Conservation (phyloP, 2,329 filamentous ascomycete genomes). For the Cercospora sojina region DNA sequence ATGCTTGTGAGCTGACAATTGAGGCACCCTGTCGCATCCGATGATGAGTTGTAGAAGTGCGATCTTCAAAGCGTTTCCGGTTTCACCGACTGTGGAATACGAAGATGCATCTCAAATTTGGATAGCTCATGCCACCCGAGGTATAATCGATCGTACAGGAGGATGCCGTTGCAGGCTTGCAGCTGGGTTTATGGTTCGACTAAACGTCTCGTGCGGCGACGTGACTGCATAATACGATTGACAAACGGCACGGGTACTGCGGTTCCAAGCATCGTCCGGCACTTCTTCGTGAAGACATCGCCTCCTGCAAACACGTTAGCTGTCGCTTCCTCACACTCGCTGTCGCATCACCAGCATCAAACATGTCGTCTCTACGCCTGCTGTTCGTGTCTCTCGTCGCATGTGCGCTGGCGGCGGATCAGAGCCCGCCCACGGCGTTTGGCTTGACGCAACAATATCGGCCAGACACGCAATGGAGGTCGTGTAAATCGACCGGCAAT, state of each 20-base stretch:
- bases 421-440: slow-evolving; percentile 5
- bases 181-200: neutral
- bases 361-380: neutral
- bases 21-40: neutral
- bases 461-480: slow-evolving; percentile 8
- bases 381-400: slow-evolving; percentile 1
- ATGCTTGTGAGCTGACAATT: neutral
- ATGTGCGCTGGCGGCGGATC: slow-evolving; percentile 5
- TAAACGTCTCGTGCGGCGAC: neutral
- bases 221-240: slow-evolving; percentile 2
- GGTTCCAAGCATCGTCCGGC: neutral
- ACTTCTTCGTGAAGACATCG: neutral
- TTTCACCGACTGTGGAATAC: neutral
- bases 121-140: slow-evolving; percentile 6
- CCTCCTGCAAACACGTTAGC: neutral
- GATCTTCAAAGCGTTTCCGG: neutral
- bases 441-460: slow-evolving; percentile 10
- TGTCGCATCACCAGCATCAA: neutral
- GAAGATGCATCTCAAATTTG: neutral
- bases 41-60: neutral
- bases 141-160: slow-evolving; percentile 2
- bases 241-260: neutral
- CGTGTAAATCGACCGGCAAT: slow-evolving; percentile 6
- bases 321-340: neutral
- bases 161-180: neutral